Evolutionary conservation across 192 early-diverging fungal species (phyloP).

Genomic region (Podila clonocystis): DNA sequence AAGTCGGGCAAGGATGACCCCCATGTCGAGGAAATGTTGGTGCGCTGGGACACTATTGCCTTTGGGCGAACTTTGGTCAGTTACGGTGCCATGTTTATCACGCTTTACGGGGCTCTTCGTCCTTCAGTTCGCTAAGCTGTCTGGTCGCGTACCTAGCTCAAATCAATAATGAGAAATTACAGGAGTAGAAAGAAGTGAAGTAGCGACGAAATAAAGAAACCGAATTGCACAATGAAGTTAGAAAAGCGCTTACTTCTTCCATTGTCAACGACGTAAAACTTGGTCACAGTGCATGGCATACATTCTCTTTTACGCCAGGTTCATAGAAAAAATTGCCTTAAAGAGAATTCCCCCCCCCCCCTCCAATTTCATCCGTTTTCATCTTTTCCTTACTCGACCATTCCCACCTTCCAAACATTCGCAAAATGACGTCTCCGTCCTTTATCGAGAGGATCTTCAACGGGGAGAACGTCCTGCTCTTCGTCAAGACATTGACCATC

Average conservation of each 20-base stretch:
- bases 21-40: slow-evolving; percentile 28
- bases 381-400: background rate
- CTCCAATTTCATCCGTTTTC: background rate
- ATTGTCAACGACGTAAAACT: no score
- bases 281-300: no score
- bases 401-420: background rate
- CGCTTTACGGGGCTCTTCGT: slow-evolving; percentile 18
- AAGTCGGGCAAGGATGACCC: slow-evolving; percentile 11
- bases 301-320: no score
- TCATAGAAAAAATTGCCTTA: no score
- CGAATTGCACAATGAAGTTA: no score
- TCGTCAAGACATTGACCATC: slow-evolving; percentile 15
- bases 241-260: no score
- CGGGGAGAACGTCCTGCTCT: slow-evolving; percentile 9
- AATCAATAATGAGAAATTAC: no score
- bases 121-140: no score
- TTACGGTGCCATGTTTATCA: slow-evolving; percentile 24
- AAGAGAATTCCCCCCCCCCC: no score
- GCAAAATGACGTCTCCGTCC: background rate
- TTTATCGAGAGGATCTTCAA: slow-evolving; percentile 5
- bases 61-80: slow-evolving; percentile 22
- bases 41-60: slow-evolving; percentile 27
- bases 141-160: no score
- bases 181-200: no score
- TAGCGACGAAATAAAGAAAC: no score